These are phyloP conservation scores for Thamnidium elegans DNA, from an alignment of 192 early-diverging fungal species.

Conservation along the genomic window DNA sequence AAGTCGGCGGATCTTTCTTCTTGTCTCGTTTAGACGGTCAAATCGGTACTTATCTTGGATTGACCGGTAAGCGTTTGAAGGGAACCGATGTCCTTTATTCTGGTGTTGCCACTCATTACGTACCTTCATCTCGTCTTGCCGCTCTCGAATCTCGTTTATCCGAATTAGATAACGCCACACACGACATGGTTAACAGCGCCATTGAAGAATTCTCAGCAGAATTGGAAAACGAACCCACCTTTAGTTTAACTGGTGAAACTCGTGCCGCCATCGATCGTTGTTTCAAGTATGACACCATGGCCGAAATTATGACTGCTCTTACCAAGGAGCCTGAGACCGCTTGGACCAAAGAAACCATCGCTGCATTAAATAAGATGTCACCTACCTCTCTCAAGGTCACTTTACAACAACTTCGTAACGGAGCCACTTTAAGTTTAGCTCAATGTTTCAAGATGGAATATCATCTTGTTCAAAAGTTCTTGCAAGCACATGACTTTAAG, in stretches of 20 bases:
- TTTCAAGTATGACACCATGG: slow-evolving; percentile 79
- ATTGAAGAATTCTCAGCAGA: slow-evolving; percentile 90
- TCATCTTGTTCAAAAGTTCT: slow-evolving; percentile 71
- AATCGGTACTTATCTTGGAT: slow-evolving; percentile 86
- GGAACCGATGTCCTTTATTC: slow-evolving; percentile 85
- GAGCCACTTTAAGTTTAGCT: slow-evolving; percentile 62
- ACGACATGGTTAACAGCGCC: slow-evolving; percentile 76
- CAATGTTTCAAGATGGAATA: slow-evolving; percentile 88
- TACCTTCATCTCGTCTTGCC: slow-evolving; percentile 81
- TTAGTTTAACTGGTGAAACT: slow-evolving; percentile 40
- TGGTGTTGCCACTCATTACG: slow-evolving; percentile 95
- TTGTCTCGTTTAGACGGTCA: slow-evolving; percentile 93
- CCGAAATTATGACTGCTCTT: slow-evolving; percentile 81
- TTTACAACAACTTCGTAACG: slow-evolving; percentile 76
- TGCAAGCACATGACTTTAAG: slow-evolving; percentile 76
- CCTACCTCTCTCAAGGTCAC: slow-evolving; percentile 90
- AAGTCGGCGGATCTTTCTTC: slow-evolving; percentile 95
- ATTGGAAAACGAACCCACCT: slow-evolving; percentile 37
- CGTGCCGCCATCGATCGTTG: slow-evolving; percentile 77
- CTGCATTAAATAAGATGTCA: slow-evolving; percentile 62
- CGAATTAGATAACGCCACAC: slow-evolving; percentile 74
- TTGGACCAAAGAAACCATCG: slow-evolving; percentile 72
- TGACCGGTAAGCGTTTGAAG: slow-evolving; percentile 78
- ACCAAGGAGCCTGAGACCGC: slow-evolving; percentile 60
- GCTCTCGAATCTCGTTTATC: slow-evolving; percentile 77